Base-by-base conservation (phyloP, 164 flowering plant species). In the Annona cherimola region DNA sequence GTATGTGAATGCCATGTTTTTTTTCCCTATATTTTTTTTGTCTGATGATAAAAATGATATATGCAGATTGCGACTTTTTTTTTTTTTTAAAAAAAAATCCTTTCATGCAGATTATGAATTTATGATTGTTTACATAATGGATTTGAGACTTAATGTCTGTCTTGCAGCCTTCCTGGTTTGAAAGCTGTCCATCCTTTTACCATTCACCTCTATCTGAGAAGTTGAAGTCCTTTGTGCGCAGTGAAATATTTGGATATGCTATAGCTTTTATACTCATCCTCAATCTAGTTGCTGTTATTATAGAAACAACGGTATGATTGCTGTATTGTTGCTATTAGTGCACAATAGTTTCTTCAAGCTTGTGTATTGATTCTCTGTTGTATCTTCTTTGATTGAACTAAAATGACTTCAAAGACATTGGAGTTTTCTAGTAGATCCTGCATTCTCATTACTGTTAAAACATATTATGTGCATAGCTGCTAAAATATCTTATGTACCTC, bases 281-380 rank as follows among this genome's bases (percentile, higher is more conserved):
- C 76, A 95, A 95, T 79, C 80, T 95, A 35, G 78, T 83, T 73
- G 86, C 98, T 62, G 99, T 95, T 50, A 76, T 91, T 67, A 80
- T 88, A 77, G 99, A 95, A 84, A 90, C 99, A 71, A 90, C 94
- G 94, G 99, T 95, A 89, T 70, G 85, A 50, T 39, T 39, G 42
- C 40, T 63, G 1, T 14, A 9, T 63, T 11, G 57, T 11, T 50
- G 14, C 8, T 16, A 50, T 50, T 9, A 12, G 3, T 63, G 46
- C 44, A 41, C 4, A 6, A n/a, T 68, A 26, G 70, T 45, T 45
- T 68, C 61, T 45, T 68, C 42, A 9, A 54, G 26, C 1, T 66
- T n/a, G 12, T 43, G 4, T 16, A 26, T 50, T 68, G 20, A 61
- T 8, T 4, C 57, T 8, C 19, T 18, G 35, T 16, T 6, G 3